Percentiles rank a stretch among this genome's conserved stretches.
These are phyloP conservation scores for Colletotrichum musae DNA, from an alignment of 2,329 filamentous ascomycete genomes.

Conservation along the genomic window DNA sequence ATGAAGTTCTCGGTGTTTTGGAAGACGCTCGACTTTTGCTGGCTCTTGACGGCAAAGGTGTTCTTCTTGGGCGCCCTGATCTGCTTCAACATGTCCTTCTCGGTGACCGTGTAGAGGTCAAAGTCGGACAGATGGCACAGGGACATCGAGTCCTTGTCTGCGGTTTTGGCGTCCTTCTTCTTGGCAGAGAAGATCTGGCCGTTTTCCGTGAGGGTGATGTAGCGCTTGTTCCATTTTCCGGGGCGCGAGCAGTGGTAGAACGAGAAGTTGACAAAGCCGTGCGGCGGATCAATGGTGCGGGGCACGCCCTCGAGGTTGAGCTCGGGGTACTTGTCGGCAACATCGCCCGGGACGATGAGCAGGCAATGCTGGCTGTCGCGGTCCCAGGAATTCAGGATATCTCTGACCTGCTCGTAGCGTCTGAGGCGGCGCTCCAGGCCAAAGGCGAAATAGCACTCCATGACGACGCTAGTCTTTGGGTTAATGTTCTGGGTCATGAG, in stretches of 20 bases:
- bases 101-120: slow-evolving; percentile 87
- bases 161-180: slow-evolving; percentile 71
- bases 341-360: slow-evolving; percentile 73
- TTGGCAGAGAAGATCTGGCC: slow-evolving; percentile 83
- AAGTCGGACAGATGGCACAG: slow-evolving; percentile 93
- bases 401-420: slow-evolving; percentile 87
- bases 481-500: slow-evolving; percentile 76
- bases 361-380: slow-evolving; percentile 83
- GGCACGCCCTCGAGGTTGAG: slow-evolving; percentile 78
- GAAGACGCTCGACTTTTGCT: slow-evolving; percentile 90
- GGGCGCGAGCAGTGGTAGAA: slow-evolving; percentile 86
- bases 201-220: slow-evolving; percentile 79
- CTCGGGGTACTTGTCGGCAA: slow-evolving; percentile 68
- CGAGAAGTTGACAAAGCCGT: slow-evolving; percentile 74
- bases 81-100: slow-evolving; percentile 75
- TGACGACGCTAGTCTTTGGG: slow-evolving; percentile 76
- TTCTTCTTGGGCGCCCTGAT: slow-evolving; percentile 88
- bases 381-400: slow-evolving; percentile 95
- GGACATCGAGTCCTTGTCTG: slow-evolving; percentile 76
- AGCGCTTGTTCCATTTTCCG: slow-evolving; percentile 91
- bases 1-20: slow-evolving; percentile 87
- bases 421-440: slow-evolving; percentile 87
- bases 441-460: slow-evolving; percentile 82
- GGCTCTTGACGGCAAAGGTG: slow-evolving; percentile 92
- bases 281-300: slow-evolving; percentile 69